phyloP scores from a whole-genome alignment of 208 protist genomes.

The Balamuthia mandrillaris region DNA sequence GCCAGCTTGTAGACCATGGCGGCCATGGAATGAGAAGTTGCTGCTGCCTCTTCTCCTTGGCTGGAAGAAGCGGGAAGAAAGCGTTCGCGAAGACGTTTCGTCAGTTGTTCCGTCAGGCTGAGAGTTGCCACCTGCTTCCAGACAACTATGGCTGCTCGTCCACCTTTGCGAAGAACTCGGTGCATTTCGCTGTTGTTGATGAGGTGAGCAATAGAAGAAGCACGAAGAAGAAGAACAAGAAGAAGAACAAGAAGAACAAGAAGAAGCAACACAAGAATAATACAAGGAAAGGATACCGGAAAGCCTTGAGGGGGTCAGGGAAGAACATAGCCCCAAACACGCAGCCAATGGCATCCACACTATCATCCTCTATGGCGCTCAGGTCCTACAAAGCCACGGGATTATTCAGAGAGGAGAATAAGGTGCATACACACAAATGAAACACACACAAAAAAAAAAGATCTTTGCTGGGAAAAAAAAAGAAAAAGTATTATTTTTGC shows the following conservation, averaged over 20 bases:
- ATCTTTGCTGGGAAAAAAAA: background rate
- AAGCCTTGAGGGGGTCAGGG: background rate
- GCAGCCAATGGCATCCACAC: background rate
- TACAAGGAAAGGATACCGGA: too few species aligned
- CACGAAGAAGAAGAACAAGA: background rate
- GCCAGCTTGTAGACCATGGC: too few species aligned
- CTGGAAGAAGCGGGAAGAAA: too few species aligned
- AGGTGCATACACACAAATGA: too few species aligned
- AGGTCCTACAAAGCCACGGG: too few species aligned
- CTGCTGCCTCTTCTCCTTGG: too few species aligned
- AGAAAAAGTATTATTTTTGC: background rate
- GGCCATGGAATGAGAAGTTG: too few species aligned
- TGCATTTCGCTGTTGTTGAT: background rate
- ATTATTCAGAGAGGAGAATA: too few species aligned
- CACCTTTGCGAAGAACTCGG: background rate
- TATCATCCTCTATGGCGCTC: background rate
- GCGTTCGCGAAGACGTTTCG: background rate
- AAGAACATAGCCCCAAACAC: slow-evolving; percentile 6
- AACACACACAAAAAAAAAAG: too few species aligned
- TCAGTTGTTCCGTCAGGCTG: background rate
- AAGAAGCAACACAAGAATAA: too few species aligned
- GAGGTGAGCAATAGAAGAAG: background rate
- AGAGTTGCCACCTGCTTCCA: background rate
- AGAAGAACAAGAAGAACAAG: background rate
- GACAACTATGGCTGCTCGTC: background rate